Evolutionary conservation across 805 yeast genomes (phyloP), one percentile per base, ranked within the genome.

Genomic region (Wickerhamomyces strasburgensis): DNA sequence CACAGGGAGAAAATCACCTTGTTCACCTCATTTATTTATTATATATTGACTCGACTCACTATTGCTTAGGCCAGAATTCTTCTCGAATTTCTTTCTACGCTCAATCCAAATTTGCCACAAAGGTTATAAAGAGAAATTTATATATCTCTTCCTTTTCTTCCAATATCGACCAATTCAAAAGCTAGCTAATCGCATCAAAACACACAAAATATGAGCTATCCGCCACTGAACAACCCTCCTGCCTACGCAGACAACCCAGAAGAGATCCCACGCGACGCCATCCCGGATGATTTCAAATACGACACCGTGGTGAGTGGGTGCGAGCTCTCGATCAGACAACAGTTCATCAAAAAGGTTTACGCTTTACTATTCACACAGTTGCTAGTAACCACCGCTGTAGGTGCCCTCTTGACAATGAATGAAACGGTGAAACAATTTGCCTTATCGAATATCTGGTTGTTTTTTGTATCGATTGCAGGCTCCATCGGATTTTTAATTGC

Each of bases 251-350:
- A 51, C 27, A 37, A 41, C 10, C 32, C 49, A 9, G 43, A 42
- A 15, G 31, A 28, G 6, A 14, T 33, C 14, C 38, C 39, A 3
- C 43, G 44, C 14, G 41, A 50, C 44, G 25, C 25, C 11, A 52
- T 73, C 32, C 80, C 82, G 4, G 84, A 86, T 48, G 95, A 85
- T 60, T 87, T 86, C 74, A 87, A 86, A 57, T 85, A 80, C 59
- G 75, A 83, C 25, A 82, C 83, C 6, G 72, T 74, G 35, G 94
- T 87, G 17, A 75, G 87, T 4, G 78, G 83, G 23, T 85, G 95
- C 60, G 84, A 82, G 40, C 63, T 84, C 35, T 76, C 82, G 13
- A 68, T 87, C 27, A 75, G 96, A 49, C 84, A 81, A 46, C 70
- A 78, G 57, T 87, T 87, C 50, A 65, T 84, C 48, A 72, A 88